These are phyloP conservation scores for Pseudogymnoascus sp. DNA, from an alignment of 2,329 filamentous ascomycete genomes.

Conservation along the genomic window DNA sequence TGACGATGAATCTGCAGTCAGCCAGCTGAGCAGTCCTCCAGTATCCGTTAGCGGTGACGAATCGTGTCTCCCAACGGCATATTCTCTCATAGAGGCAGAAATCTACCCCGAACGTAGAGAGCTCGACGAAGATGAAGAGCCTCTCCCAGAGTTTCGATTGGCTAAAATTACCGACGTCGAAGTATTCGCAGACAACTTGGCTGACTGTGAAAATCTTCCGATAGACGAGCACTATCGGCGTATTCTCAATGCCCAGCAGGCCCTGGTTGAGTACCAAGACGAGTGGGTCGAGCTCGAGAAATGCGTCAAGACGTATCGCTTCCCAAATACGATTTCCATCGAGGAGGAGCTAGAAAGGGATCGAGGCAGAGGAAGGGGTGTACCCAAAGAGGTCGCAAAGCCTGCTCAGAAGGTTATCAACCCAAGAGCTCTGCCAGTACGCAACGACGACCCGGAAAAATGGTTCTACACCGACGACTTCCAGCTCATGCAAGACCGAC, in stretches of 20 bases:
- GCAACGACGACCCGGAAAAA: conserved; percentile 1
- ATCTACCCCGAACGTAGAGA: conserved; percentile 9
- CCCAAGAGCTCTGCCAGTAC: neutral
- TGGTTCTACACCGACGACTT: conserved; percentile 10
- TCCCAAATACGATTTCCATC: conserved; percentile 9
- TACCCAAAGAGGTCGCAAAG: conserved; percentile 1
- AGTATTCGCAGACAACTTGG: conserved; percentile 41
- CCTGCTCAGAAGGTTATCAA: conserved; percentile 1
- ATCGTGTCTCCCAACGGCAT: neutral
- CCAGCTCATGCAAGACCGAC: conserved; percentile 40
- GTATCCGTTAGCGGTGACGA: neutral
- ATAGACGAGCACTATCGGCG: conserved; percentile 37
- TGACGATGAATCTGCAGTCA: conserved; percentile 18
- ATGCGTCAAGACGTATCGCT: conserved; percentile 28
- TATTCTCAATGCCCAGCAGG: conserved; percentile 38
- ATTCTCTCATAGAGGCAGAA: neutral
- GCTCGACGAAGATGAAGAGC: conserved; percentile 10
- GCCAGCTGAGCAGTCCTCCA: conserved; percentile 20
- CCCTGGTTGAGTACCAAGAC: conserved; percentile 44
- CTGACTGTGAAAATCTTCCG: conserved; percentile 43
- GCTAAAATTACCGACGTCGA: conserved; percentile 42
- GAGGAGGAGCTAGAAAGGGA: conserved; percentile 7
- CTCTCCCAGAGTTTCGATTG: conserved; percentile 7
- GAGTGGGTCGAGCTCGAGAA: conserved; percentile 46
- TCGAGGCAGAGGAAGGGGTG: neutral